A percentile compares a stretch with the other conserved stretches of the same genome.
phyloP scores from a whole-genome alignment of 495 filamentous ascomycete genomes.

The Margaritispora aquatica region DNA sequence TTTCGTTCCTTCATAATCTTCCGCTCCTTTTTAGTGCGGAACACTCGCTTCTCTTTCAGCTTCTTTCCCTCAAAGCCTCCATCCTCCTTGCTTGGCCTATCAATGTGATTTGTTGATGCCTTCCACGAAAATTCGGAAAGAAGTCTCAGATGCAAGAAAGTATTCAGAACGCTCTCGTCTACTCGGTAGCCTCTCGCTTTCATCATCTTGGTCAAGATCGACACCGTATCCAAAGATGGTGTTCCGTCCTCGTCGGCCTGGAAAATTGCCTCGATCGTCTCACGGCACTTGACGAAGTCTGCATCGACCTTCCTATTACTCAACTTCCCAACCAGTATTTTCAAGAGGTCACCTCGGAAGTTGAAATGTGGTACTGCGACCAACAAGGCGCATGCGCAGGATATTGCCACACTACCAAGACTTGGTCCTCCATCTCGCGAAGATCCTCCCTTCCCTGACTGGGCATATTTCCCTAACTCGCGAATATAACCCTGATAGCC shows the following conservation, averaged over 20 bases:
- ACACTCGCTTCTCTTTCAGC: slow-evolving; percentile 59
- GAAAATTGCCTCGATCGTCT: slow-evolving; percentile 77
- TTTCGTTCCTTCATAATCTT: slow-evolving; percentile 78
- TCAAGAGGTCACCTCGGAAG: slow-evolving; percentile 78
- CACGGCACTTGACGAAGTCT: slow-evolving; percentile 70
- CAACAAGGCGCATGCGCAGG: slow-evolving; percentile 75
- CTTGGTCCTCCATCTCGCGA: slow-evolving; percentile 28
- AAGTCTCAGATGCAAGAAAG: slow-evolving; percentile 83
- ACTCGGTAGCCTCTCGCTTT: slow-evolving; percentile 72
- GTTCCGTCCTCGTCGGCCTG: slow-evolving; percentile 81
- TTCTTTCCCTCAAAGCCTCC: slow-evolving; percentile 41
- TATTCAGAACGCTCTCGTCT: slow-evolving; percentile 80
- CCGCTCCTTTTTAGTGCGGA: slow-evolving; percentile 65
- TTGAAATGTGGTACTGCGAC: slow-evolving; percentile 90
- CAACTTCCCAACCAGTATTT: slow-evolving; percentile 78
- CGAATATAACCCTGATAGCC: slow-evolving; percentile 81
- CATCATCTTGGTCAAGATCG: slow-evolving; percentile 88
- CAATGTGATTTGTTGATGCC: slow-evolving; percentile 66
- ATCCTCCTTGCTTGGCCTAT: slow-evolving; percentile 42
- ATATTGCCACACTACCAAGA: slow-evolving; percentile 68
- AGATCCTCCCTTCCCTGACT: slow-evolving; percentile 31
- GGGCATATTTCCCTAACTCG: slow-evolving; percentile 57
- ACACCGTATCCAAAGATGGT: slow-evolving; percentile 79
- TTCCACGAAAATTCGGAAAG: slow-evolving; percentile 82
- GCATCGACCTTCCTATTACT: slow-evolving; percentile 59